phyloP scores from a whole-genome alignment of 768 basidiomycete genomes.

The Amyloporia xantha region DNA sequence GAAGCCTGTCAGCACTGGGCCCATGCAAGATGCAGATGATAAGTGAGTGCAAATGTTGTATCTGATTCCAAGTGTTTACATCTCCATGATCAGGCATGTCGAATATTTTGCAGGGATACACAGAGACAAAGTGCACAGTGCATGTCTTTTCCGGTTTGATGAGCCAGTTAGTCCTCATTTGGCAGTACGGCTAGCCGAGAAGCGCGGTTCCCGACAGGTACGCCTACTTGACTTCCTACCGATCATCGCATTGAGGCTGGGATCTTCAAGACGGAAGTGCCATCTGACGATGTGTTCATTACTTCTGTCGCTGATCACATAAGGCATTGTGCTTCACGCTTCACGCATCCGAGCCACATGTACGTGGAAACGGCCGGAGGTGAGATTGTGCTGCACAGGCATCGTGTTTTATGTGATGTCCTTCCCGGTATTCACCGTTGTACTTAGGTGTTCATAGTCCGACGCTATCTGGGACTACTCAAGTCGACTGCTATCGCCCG shows the following conservation, averaged over 20 bases:
- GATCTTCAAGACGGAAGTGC: constrained; percentile 31
- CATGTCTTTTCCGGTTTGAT: constrained; percentile 77
- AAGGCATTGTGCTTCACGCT: constrained; percentile 38
- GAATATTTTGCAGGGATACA: constrained; percentile 40
- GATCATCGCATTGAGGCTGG: no score
- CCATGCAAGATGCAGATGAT: constrained; percentile 76
- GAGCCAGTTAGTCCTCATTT: constrained; percentile 94
- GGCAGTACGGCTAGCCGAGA: constrained; percentile 53
- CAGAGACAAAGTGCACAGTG: constrained; percentile 40
- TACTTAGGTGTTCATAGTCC: constrained; percentile 82
- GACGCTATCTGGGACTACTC: constrained; percentile 72
- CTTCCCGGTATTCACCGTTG: not conserved
- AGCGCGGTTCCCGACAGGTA: constrained; percentile 20
- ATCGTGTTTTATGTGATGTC: not conserved
- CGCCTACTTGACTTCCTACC: no score
- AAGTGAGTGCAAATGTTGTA: no score
- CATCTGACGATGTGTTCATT: constrained; percentile 63
- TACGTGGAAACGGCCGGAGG: constrained; percentile 97
- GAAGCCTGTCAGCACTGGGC: constrained; percentile 92
- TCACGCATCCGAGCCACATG: constrained; percentile 42
- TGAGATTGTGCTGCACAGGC: constrained; percentile 40
- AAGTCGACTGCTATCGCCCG: constrained; percentile 80
- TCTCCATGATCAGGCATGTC: constrained; percentile 63
- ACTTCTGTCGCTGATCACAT: constrained; percentile 59
- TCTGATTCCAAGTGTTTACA: no score